Conservation (phyloP, 1,284 basidiomycete genomes). For the Austroboletus sp. region DNA sequence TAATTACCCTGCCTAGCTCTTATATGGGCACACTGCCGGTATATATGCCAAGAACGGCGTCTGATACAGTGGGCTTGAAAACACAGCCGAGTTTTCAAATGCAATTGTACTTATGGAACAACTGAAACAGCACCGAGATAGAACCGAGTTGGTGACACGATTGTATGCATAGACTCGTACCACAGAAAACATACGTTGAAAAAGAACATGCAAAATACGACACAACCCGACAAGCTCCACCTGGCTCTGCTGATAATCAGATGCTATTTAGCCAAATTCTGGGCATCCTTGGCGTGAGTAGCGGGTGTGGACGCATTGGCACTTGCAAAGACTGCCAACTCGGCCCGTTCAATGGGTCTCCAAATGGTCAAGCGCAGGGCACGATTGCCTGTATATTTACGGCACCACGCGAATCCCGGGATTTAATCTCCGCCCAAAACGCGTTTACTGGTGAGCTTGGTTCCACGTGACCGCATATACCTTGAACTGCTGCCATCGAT, state of each 20-base stretch:
- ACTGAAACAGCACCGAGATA: too few species aligned
- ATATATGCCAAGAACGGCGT: too few species aligned
- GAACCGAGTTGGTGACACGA: too few species aligned
- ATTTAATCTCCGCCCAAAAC: constrained; percentile 34
- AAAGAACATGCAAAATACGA: not conserved
- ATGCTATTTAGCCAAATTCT: not conserved
- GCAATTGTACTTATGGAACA: too few species aligned
- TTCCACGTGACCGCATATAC: constrained; percentile 31
- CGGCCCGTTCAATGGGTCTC: not conserved
- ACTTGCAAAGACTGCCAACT: too few species aligned
- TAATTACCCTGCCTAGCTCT: too few species aligned
- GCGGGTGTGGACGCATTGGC: too few species aligned
- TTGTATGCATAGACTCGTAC: too few species aligned
- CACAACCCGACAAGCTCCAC: not conserved
- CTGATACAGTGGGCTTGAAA: too few species aligned
- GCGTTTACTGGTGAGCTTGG: constrained; percentile 26
- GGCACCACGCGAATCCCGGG: constrained; percentile 16
- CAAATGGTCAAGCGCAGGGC: not conserved
- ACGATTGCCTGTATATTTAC: constrained; percentile 3
- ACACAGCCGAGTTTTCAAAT: too few species aligned
- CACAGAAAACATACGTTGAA: too few species aligned
- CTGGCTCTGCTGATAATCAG: not conserved
- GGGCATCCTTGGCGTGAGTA: not conserved
- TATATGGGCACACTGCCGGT: too few species aligned
- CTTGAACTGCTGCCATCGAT: constrained; percentile 25